Percentiles rank a stretch among this genome's conserved stretches.
Evolutionary conservation across 768 basidiomycete genomes (phyloP).

Genomic region (Rhodotorula kratochvilovae): DNA sequence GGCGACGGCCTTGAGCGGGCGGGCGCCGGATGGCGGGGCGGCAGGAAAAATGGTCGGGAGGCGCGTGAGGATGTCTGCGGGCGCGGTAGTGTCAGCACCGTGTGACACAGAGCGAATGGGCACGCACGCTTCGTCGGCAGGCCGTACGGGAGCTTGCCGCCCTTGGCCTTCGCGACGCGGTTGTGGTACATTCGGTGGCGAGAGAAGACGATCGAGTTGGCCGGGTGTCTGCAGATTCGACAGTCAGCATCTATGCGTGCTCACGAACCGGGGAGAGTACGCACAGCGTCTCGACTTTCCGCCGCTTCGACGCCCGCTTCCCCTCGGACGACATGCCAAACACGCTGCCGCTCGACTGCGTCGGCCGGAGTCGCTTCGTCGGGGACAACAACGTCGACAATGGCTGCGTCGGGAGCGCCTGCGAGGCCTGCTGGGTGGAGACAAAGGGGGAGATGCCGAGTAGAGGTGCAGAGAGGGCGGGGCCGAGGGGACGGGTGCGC

Average conservation of each 20-base stretch:
- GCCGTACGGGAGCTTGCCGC: slow-evolving; percentile 58
- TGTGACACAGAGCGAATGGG: background rate
- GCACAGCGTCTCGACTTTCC: slow-evolving; percentile 10
- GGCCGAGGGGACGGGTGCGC: background rate
- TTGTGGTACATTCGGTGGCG: slow-evolving; percentile 67
- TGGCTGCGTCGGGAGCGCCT: background rate
- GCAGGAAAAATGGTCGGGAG: slow-evolving; percentile 1
- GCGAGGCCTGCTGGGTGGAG: background rate
- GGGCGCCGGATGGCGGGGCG: background rate
- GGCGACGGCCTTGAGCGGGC: background rate
- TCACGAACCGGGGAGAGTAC: background rate
- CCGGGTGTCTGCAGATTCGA: background rate
- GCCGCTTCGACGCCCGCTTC: background rate
- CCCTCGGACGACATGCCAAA: background rate
- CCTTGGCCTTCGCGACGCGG: slow-evolving; percentile 49
- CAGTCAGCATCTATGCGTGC: too few relatives aligned
- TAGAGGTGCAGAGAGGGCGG: background rate
- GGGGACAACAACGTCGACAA: background rate
- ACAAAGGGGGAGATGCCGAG: background rate
- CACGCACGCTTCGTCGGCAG: slow-evolving; percentile 64
- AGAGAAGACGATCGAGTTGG: slow-evolving; percentile 18
- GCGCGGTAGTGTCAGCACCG: background rate
- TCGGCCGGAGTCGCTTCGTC: background rate
- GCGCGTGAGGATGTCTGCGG: slow-evolving; percentile 28
- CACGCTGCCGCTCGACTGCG: background rate